Evolutionary conservation across 2,329 filamentous ascomycete genomes (phyloP).

Genomic region (Akanthomyces muscarius): DNA sequence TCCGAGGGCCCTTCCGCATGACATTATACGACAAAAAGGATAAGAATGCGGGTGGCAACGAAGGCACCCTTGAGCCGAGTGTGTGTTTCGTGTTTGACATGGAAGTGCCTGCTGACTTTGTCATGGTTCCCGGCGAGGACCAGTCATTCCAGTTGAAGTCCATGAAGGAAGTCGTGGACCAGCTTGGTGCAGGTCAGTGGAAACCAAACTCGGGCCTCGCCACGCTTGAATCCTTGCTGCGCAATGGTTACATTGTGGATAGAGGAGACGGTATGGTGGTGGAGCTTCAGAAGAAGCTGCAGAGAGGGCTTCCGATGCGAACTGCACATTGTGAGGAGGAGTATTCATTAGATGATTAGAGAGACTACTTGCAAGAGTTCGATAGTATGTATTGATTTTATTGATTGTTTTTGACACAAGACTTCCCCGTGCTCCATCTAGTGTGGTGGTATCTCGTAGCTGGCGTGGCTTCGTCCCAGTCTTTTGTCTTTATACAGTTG

Average conservation of each 20-base stretch:
- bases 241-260: conserved; percentile 27
- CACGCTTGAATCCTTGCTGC: conserved; percentile 36
- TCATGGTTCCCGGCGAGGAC: conserved; percentile 25
- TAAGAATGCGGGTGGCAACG: conserved; percentile 26
- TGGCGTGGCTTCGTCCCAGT: neutral
- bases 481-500: neutral
- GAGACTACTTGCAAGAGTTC: neutral
- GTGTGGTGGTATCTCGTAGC: neutral
- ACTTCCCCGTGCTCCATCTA: neutral
- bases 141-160: conserved; percentile 27
- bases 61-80: conserved; percentile 35
- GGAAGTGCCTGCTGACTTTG: conserved; percentile 25
- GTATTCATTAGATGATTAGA: neutral
- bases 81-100: conserved; percentile 37
- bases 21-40: conserved; percentile 35
- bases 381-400: neutral
- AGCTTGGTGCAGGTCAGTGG: conserved; percentile 26
- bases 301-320: conserved; percentile 15
- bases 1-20: conserved; percentile 26
- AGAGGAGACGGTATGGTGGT: conserved; percentile 22
- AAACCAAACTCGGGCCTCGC: conserved; percentile 39
- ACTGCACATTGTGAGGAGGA: neutral
- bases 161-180: conserved; percentile 29
- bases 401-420: neutral
- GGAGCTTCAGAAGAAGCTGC: neutral